These are phyloP conservation scores for Suillus cothurnatus DNA, from an alignment of 768 basidiomycete species.

Conservation along the genomic window DNA sequence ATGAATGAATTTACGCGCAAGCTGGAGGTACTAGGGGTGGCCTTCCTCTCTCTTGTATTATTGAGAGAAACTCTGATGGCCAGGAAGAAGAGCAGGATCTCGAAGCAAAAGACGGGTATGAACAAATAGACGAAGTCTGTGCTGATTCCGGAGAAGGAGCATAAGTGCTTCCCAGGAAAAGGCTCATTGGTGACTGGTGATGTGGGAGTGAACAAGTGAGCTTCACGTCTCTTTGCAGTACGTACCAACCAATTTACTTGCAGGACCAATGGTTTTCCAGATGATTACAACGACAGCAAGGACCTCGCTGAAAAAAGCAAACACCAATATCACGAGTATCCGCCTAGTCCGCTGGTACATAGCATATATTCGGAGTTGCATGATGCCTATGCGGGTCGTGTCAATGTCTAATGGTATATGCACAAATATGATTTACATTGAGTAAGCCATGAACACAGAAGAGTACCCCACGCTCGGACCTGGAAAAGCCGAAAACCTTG, in stretches of 20 bases:
- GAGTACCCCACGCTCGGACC: slow-evolving; percentile 36
- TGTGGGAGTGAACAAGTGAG: not conserved
- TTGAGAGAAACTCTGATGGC: slow-evolving; percentile 20
- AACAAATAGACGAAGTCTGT: slow-evolving; percentile 27
- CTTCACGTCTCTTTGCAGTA: not conserved
- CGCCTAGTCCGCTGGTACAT: slow-evolving; percentile 31
- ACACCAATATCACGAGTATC: slow-evolving; percentile 22
- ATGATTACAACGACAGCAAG: slow-evolving; percentile 26
- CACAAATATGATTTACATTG: slow-evolving; percentile 21
- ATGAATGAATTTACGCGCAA: slow-evolving; percentile 23
- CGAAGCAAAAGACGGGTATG: slow-evolving; percentile 34
- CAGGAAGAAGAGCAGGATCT: slow-evolving; percentile 26
- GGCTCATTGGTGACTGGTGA: slow-evolving; percentile 13
- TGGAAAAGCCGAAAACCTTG: slow-evolving; percentile 31
- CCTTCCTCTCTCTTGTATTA: slow-evolving; percentile 12
- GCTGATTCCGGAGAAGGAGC: slow-evolving; percentile 27
- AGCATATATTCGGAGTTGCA: slow-evolving; percentile 37
- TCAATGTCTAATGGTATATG: slow-evolving; percentile 12
- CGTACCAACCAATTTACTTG: slow-evolving; percentile 10
- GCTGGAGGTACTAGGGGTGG: not conserved
- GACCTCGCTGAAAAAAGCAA: slow-evolving; percentile 26
- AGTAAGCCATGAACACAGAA: slow-evolving; percentile 33
- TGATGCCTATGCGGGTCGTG: slow-evolving; percentile 23
- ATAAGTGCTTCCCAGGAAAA: slow-evolving; percentile 16
- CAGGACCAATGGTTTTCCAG: slow-evolving; percentile 29